Percentiles rank a stretch among this genome's conserved stretches.
phyloP scores from a whole-genome alignment of 176 grass and related monocot genomes.

The Bromus sterilis region DNA sequence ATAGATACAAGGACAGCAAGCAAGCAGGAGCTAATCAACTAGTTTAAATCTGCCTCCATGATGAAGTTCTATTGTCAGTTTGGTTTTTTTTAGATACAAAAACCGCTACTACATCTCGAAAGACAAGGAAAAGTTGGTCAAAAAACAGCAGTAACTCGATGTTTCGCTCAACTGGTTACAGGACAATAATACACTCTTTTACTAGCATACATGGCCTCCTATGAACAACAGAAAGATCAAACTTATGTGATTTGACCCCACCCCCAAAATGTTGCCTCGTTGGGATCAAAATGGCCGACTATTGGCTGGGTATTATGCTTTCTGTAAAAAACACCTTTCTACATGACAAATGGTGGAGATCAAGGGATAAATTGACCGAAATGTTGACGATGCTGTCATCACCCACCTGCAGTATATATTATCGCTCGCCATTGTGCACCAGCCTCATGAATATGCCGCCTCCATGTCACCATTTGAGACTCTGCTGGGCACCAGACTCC shows the following conservation, averaged over 20 bases:
- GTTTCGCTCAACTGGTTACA: background rate
- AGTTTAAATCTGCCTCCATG: background rate
- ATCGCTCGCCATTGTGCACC: background rate
- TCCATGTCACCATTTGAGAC: background rate
- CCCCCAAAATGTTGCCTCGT: background rate
- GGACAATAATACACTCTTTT: background rate
- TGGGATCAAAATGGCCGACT: background rate
- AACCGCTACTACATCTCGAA: background rate
- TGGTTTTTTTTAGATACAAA: background rate
- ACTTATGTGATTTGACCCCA: background rate
- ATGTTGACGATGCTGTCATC: background rate
- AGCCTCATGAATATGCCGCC: background rate
- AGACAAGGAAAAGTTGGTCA: background rate
- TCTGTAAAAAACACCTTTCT: background rate
- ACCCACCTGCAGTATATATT: constrained; percentile 4
- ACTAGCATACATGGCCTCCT: constrained; percentile 4
- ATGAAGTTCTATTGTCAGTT: background rate
- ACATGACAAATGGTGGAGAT: background rate
- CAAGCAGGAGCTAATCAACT: background rate
- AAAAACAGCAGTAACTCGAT: background rate
- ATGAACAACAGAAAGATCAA: constrained; percentile 23
- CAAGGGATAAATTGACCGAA: background rate
- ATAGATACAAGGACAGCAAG: background rate
- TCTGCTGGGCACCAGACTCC: background rate
- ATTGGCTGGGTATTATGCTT: background rate